These are phyloP conservation scores for Lepidium aucheri DNA, from an alignment of 345 rosid genomes.

Conservation along the genomic window DNA sequence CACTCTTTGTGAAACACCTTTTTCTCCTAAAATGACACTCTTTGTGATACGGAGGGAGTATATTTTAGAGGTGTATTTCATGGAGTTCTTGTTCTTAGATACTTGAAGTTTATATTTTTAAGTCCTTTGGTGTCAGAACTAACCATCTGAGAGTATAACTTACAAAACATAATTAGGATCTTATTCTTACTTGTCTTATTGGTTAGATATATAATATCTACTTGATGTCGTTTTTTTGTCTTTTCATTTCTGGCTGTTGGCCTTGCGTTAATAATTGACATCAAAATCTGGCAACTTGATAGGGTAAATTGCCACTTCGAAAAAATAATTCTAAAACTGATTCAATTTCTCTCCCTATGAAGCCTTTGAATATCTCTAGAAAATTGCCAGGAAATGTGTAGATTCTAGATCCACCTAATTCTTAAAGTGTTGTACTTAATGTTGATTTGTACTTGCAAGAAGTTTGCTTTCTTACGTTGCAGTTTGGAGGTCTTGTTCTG, in stretches of 20 bases:
- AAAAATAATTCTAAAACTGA: conserved; percentile 49
- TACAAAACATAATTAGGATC: neutral
- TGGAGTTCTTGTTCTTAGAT: neutral
- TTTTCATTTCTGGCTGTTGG: neutral
- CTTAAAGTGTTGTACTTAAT: no score
- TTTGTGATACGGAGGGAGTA: no score
- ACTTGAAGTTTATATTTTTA: neutral
- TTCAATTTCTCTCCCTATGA: conserved; percentile 46
- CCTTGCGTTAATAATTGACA: neutral
- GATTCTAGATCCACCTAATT: no score
- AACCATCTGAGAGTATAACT: neutral
- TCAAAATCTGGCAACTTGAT: conserved; percentile 11
- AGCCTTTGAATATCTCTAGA: conserved; percentile 53
- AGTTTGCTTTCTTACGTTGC: no score
- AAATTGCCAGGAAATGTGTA: conserved; percentile 48
- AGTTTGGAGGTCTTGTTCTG: no score
- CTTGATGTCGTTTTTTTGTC: neutral
- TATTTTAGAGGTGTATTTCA: neutral
- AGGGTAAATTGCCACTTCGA: conserved; percentile 57
- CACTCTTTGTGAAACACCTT: no score
- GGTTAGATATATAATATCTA: neutral
- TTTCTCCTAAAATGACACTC: no score
- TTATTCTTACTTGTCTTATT: neutral
- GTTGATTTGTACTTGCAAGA: no score
- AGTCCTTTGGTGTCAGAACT: neutral